Conservation (phyloP, 306 rosid genomes). For the Castanopsis chinensis region DNA sequence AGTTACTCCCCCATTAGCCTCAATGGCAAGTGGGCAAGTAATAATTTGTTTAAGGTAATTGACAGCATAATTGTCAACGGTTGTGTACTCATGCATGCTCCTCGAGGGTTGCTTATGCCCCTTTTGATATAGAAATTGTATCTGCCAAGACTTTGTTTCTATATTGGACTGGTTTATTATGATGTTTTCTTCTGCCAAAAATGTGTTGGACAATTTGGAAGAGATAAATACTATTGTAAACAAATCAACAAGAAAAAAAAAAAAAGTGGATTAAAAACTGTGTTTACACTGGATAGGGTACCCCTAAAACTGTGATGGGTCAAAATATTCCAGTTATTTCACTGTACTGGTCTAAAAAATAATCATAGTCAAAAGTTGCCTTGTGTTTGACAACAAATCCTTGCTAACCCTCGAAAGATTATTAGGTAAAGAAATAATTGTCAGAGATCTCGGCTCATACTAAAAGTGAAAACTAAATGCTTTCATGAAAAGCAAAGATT, state of each 20-base stretch:
- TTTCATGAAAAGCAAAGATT: not conserved
- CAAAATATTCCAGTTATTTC: not conserved
- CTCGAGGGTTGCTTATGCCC: conserved; percentile 4
- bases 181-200: not conserved
- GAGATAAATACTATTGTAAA: not conserved
- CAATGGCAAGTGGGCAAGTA: conserved; percentile 33
- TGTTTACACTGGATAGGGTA: not conserved
- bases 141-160: not conserved
- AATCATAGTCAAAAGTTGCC: not conserved
- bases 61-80: conserved; percentile 36
- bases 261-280: not conserved
- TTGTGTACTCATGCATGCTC: conserved; percentile 26
- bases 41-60: conserved; percentile 39
- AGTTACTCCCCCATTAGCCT: conserved; percentile 27
- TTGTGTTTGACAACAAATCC: not conserved
- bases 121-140: not conserved
- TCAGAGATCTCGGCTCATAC: too few species aligned
- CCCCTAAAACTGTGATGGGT: not conserved
- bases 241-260: not conserved
- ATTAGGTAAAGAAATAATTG: not conserved
- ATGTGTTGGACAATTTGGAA: not conserved
- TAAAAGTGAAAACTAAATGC: too few species aligned
- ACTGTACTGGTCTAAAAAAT: not conserved
- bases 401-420: not conserved
- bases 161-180: not conserved